Evolutionary conservation across 495 filamentous ascomycete genomes (phyloP), one percentile per base, ranked within the genome.

Genomic region (Apiosordaria backusii): DNA sequence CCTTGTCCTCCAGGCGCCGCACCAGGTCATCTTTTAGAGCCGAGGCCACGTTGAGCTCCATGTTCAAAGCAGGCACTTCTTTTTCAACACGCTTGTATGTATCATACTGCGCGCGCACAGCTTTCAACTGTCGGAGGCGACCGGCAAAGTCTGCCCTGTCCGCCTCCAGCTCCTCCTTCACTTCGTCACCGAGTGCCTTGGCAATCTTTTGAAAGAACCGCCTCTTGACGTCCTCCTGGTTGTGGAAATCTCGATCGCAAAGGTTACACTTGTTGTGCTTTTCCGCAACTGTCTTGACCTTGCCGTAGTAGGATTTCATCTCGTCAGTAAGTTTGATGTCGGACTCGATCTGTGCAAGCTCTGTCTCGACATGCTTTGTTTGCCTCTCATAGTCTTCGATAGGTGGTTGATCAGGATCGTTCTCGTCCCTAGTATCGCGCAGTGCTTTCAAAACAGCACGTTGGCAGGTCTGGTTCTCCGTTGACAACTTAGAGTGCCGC

Each of bases 31-130:
- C 85, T 53, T 85, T 86, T 70, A 88, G 83, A 10, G 71, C 71
- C 70, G 84, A 80, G 59, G 83, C 75, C 10, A 81, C 75, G 40
- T 81, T 76, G 21, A 90, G 80, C 58, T 94, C 89, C 26, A 84
- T 81, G 64, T 86, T 80, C 4, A 93, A 68, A 0, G 80, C 78
- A 2, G 91, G 93, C 29, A 97, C 85, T 69, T 97, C 92, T 3
- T 77, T 76, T 25, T 82, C 82, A 22, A 97, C 79, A 29, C 89
- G 86, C 40, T 82, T 76, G 80, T 90, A 94, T 0, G 85, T 85
- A 55, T 97, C 92, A 71, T 90, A 92, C 61, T 86, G 83, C 7
- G 87, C 79, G 52, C 84, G 85, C 22, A 84, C 90, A 15, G 79
- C 80, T 64, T 84, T 85, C 9, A 90, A 84, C 50, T 71, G 74